These are phyloP conservation scores for Thielaviopsis populi DNA, from an alignment of 2,329 filamentous ascomycete species.

Conservation along the genomic window DNA sequence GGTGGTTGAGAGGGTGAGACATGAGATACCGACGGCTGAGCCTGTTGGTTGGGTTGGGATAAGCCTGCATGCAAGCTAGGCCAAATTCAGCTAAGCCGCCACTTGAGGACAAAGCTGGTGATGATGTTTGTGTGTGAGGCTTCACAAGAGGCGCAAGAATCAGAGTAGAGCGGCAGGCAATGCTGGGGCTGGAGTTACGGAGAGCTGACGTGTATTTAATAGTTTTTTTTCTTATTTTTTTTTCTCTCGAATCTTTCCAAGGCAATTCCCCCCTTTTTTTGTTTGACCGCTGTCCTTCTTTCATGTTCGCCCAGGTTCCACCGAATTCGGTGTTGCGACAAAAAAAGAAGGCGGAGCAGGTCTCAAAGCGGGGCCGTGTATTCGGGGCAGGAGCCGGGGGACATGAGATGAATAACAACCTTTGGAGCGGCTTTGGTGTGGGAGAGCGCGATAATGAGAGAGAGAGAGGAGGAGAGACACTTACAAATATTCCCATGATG, in stretches of 20 bases:
- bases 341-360: background rate
- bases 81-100: background rate
- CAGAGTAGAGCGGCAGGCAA: background rate
- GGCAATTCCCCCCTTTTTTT: constrained; percentile 3
- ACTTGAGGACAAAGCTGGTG: background rate
- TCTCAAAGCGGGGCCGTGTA: background rate
- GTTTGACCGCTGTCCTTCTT: background rate
- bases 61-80: background rate
- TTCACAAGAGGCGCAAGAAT: too few species aligned
- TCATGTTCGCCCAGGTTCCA: background rate
- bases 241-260: background rate
- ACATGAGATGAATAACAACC: background rate
- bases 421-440: background rate
- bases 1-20: background rate
- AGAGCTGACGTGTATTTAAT: background rate
- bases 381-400: background rate
- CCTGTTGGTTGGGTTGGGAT: background rate
- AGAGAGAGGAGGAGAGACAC: background rate
- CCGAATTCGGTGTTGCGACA: background rate
- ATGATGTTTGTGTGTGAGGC: background rate
- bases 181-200: background rate
- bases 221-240: background rate
- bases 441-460: background rate
- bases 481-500: background rate
- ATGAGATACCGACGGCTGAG: background rate